Conservation (phyloP, 208 protist species). For the Endotrypanum monterogeii region DNA sequence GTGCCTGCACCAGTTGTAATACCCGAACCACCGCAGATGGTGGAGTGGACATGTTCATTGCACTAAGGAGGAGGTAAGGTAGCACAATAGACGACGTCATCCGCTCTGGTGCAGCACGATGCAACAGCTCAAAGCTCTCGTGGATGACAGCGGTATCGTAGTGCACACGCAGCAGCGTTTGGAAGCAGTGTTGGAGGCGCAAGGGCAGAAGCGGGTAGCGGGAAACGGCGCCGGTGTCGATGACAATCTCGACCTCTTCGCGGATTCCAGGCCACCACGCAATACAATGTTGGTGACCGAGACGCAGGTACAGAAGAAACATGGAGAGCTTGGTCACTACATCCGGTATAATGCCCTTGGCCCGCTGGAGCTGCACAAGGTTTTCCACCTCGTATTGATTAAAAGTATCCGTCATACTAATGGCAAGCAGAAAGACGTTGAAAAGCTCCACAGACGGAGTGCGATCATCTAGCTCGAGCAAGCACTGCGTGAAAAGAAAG, state of each 20-base stretch:
- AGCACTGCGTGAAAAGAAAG: slow-evolving; percentile 88
- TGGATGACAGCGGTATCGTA: slow-evolving; percentile 60
- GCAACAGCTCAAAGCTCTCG: slow-evolving; percentile 69
- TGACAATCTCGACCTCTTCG: slow-evolving; percentile 44
- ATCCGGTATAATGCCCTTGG: slow-evolving; percentile 53
- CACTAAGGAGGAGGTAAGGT: slow-evolving; percentile 76
- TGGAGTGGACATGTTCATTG: slow-evolving; percentile 59
- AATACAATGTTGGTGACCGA: slow-evolving; percentile 54
- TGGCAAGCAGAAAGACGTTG: slow-evolving; percentile 86
- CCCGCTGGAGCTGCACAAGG: slow-evolving; percentile 69
- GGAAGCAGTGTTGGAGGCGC: slow-evolving; percentile 82
- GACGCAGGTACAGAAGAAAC: slow-evolving; percentile 83
- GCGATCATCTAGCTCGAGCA: slow-evolving; percentile 58
- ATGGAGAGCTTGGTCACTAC: slow-evolving; percentile 81
- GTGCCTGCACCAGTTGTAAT: slow-evolving; percentile 38
- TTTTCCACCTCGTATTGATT: slow-evolving; percentile 89
- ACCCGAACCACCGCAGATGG: slow-evolving; percentile 59
- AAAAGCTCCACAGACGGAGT: slow-evolving; percentile 77
- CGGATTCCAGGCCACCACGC: slow-evolving; percentile 69
- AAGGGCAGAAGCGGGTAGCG: slow-evolving; percentile 70
- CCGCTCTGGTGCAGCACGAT: slow-evolving; percentile 34
- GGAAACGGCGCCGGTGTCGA: slow-evolving; percentile 22
- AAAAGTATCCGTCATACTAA: slow-evolving; percentile 86
- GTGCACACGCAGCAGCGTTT: slow-evolving; percentile 79
- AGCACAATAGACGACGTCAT: slow-evolving; percentile 60